phyloP scores from a whole-genome alignment of 1,284 basidiomycete genomes.

The Sanghuangporus baumii region DNA sequence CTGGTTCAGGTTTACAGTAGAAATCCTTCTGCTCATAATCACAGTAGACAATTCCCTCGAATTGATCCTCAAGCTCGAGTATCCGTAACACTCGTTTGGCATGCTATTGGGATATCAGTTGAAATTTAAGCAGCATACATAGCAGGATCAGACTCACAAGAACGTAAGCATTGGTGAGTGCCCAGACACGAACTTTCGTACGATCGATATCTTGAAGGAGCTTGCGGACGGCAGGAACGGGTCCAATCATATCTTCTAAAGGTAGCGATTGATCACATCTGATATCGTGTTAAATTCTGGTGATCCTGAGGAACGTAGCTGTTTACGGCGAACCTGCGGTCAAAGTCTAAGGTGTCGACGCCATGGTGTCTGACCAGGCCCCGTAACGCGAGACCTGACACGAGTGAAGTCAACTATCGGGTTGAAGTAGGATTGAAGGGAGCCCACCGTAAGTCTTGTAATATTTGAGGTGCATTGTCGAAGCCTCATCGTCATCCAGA shows the following conservation, averaged over 20 bases:
- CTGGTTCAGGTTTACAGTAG: constrained; percentile 77
- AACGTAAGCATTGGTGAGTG: constrained; percentile 74
- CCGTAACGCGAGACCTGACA: constrained; percentile 64
- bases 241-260: constrained; percentile 74
- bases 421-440: neutral
- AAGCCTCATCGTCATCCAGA: constrained; percentile 63
- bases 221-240: constrained; percentile 55
- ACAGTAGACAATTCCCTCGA: constrained; percentile 80
- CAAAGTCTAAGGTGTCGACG: constrained; percentile 87
- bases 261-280: constrained; percentile 68
- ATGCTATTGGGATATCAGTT: constrained; percentile 43
- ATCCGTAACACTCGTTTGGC: constrained; percentile 77
- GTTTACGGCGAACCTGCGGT: constrained; percentile 52
- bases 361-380: constrained; percentile 77
- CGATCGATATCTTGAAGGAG: constrained; percentile 78
- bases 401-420: neutral
- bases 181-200: constrained; percentile 75
- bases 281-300: neutral
- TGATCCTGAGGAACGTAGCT: neutral
- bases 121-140: neutral
- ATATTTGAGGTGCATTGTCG: constrained; percentile 67
- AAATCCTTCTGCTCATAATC: constrained; percentile 71
- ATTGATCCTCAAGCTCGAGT: constrained; percentile 64
- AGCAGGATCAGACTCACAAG: constrained; percentile 41
- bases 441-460: constrained; percentile 65